These are phyloP conservation scores for Candida mesenterica DNA, from an alignment of 1,139 yeast genomes.

Conservation along the genomic window DNA sequence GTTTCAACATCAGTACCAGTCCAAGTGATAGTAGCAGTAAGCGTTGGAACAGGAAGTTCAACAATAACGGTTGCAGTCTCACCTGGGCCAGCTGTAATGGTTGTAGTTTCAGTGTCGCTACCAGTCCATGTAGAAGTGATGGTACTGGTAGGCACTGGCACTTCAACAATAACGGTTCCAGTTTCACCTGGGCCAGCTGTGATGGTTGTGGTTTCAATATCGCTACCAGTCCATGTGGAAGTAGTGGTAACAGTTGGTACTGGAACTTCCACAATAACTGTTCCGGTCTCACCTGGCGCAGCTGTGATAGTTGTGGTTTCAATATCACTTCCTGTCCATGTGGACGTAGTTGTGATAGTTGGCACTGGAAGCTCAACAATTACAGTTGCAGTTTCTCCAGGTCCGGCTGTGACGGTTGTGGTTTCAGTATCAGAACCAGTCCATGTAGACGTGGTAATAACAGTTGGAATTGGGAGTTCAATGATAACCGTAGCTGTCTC, in stretches of 20 bases:
- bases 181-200: slow-evolving; percentile 5
- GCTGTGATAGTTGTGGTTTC: slow-evolving; percentile 8
- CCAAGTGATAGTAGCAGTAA: slow-evolving; percentile 13
- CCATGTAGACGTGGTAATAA: slow-evolving; percentile 7
- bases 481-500: slow-evolving; percentile 5
- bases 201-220: slow-evolving; percentile 13
- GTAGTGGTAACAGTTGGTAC: slow-evolving; percentile 11
- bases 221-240: slow-evolving; percentile 10
- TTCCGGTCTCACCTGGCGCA: slow-evolving; percentile 13
- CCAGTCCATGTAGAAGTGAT: slow-evolving; percentile 14
- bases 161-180: slow-evolving; percentile 3
- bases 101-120: slow-evolving; percentile 5
- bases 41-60: slow-evolving; percentile 14
- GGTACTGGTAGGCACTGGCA: slow-evolving; percentile 10
- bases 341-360: slow-evolving; percentile 8
- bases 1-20: slow-evolving; percentile 4
- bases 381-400: slow-evolving; percentile 18
- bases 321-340: slow-evolving; percentile 7
- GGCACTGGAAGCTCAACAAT: slow-evolving; percentile 17
- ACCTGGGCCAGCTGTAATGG: slow-evolving; percentile 1
- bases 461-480: slow-evolving; percentile 10
- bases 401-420: slow-evolving; percentile 7
- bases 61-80: slow-evolving; percentile 14
- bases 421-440: slow-evolving; percentile 6
- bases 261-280: slow-evolving; percentile 20